Evolutionary conservation across 2,329 filamentous ascomycete species (phyloP).

Genomic region (Trichoderma afroharzianum): DNA sequence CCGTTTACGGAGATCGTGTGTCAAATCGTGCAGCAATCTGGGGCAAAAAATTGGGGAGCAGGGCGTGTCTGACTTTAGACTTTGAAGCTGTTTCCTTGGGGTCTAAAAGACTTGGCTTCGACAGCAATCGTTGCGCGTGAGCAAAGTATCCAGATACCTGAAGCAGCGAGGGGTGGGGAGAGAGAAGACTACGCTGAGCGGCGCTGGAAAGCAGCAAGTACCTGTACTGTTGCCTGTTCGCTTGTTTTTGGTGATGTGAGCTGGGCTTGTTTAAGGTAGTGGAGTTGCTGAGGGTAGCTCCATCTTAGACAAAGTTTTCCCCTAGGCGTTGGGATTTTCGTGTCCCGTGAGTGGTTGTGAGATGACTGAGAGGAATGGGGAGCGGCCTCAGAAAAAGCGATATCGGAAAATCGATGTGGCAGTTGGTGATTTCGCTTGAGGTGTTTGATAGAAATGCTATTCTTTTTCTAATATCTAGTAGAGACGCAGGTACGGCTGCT

Average conservation of each 20-base stretch:
- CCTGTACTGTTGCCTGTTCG: neutral
- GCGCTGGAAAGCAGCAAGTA: neutral
- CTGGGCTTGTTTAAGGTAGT: slow-evolving; percentile 13
- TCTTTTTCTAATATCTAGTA: neutral
- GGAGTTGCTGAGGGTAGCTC: slow-evolving; percentile 4
- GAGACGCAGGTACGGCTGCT: neutral
- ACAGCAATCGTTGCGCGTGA: neutral
- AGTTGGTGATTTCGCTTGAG: neutral
- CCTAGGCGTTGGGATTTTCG: neutral
- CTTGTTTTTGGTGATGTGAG: neutral
- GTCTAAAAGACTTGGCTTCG: neutral
- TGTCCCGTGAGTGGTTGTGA: slow-evolving; percentile 5
- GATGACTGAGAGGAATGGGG: neutral
- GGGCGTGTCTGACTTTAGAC: slow-evolving; percentile 7
- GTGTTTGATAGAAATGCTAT: neutral
- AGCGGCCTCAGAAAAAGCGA: neutral
- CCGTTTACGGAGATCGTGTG: slow-evolving; percentile 18
- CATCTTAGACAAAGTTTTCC: neutral
- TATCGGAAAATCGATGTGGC: neutral
- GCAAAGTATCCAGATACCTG: slow-evolving; percentile 7
- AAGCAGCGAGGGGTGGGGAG: neutral
- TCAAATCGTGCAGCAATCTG: slow-evolving; percentile 21
- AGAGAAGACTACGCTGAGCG: neutral
- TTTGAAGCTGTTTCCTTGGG: neutral
- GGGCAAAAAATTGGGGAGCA: slow-evolving; percentile 5